A percentile compares a stretch with the other conserved stretches of the same genome.
Conservation (phyloP, 176 grass and related monocot species). For the Oryza rufipogon region DNA sequence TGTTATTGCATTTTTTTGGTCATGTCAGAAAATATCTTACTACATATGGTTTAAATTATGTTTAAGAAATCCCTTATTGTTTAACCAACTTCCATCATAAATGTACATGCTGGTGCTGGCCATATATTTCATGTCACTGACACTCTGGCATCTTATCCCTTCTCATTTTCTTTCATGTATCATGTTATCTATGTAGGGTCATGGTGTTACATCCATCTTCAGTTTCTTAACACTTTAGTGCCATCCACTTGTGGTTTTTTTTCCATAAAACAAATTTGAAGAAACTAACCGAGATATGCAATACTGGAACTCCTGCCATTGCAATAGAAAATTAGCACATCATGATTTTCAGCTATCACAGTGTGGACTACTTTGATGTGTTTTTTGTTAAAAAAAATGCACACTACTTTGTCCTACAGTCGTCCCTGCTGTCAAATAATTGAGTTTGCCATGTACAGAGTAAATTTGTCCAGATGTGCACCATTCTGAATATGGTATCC, state of each 20-base stretch:
- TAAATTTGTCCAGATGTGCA: background rate
- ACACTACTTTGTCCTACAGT: no score
- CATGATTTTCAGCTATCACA: background rate
- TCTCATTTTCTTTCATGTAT: background rate
- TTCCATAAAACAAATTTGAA: background rate
- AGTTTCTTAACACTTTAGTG: background rate
- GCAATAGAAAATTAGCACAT: slow-evolving; percentile 14
- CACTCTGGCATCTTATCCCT: background rate
- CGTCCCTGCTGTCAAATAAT: no score
- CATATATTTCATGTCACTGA: background rate
- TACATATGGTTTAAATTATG: background rate
- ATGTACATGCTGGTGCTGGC: background rate
- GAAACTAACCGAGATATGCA: background rate
- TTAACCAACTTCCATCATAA: background rate
- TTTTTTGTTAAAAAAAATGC: no score
- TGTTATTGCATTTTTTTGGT: background rate
- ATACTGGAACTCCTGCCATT: background rate
- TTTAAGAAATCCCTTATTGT: background rate
- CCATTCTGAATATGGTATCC: background rate
- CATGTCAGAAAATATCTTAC: slow-evolving; percentile 1
- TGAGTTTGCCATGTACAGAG: no score
- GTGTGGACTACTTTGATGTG: no score
- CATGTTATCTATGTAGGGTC: background rate
- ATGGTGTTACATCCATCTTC: background rate
- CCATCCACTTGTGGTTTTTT: background rate